Percentiles rank a stretch among this genome's conserved stretches.
These are phyloP conservation scores for Helianthus annuus DNA, from an alignment of 129 eudicot genomes.

Conservation along the genomic window DNA sequence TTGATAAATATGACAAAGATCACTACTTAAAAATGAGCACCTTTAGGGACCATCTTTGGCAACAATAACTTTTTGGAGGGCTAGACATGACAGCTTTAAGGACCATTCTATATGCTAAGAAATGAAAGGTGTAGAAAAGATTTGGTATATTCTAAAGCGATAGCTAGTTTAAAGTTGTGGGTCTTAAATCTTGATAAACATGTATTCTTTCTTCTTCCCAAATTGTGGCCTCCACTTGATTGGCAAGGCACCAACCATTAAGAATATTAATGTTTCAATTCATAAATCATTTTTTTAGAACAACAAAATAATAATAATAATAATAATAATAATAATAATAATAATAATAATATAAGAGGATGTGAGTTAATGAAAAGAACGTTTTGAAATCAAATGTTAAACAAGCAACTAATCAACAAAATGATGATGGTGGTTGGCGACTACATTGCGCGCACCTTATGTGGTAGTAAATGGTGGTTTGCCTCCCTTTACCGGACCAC, in stretches of 20 bases:
- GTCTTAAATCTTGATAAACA: not conserved
- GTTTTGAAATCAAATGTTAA: not conserved
- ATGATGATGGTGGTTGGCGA: not conserved
- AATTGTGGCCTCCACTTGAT: not conserved
- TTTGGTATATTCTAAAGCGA: slow-evolving; percentile 22
- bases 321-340: too few relatives aligned
- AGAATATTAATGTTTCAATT: slow-evolving; percentile 1
- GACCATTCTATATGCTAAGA: slow-evolving; percentile 17
- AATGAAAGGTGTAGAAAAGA: slow-evolving; percentile 17
- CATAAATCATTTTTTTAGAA: too few relatives aligned
- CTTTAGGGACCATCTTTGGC: slow-evolving; percentile 14
- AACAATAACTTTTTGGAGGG: not conserved
- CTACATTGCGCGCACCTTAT: slow-evolving; percentile 14
- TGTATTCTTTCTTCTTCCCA: slow-evolving; percentile 13
- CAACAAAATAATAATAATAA: too few relatives aligned
- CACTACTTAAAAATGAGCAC: not conserved
- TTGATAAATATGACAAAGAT: not conserved
- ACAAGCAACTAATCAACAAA: slow-evolving; percentile 11
- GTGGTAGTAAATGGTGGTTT: slow-evolving; percentile 20
- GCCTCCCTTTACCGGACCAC: slow-evolving; percentile 43
- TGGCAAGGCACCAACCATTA: not conserved
- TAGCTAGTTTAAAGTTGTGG: slow-evolving; percentile 17
- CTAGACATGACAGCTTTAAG: not conserved
- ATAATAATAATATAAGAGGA: too few relatives aligned
- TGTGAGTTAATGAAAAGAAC: too few relatives aligned